Evolutionary conservation across 441 rosid species (phyloP).

Genomic region (Gossypium davidsonii): DNA sequence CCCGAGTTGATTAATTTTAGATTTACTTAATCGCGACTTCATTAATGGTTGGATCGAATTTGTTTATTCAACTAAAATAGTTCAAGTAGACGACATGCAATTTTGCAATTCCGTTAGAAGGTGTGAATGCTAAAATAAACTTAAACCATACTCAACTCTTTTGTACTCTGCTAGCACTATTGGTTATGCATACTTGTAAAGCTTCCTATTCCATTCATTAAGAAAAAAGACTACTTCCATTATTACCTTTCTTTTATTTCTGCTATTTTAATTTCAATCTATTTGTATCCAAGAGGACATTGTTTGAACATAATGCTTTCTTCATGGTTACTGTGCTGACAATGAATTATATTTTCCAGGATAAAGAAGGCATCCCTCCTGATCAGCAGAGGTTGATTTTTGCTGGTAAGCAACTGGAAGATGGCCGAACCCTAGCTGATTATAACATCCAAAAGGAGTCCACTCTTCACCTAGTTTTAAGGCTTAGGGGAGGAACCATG

Average conservation of each 20-base stretch:
- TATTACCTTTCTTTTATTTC: neutral
- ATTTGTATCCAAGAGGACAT: neutral
- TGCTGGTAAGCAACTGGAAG: constrained; percentile 15
- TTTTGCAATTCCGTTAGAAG: neutral
- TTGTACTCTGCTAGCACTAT: neutral
- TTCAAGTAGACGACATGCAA: neutral
- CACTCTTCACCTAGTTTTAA: constrained; percentile 12
- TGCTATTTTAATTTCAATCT: neutral
- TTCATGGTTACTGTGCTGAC: neutral
- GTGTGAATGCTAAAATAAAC: neutral
- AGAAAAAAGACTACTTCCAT: neutral
- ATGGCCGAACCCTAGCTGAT: constrained; percentile 11
- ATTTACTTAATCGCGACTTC: neutral
- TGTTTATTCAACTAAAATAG: neutral
- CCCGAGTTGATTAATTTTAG: neutral
- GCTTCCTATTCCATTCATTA: neutral
- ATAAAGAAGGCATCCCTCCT: constrained; percentile 17
- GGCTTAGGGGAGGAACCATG: constrained; percentile 18
- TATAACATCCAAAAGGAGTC: constrained; percentile 13
- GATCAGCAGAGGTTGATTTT: constrained; percentile 17
- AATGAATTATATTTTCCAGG: constrained; percentile 17
- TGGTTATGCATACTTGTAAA: neutral
- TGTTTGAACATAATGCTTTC: neutral
- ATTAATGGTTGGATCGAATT: neutral
- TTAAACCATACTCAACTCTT: neutral